A percentile compares a stretch with the other conserved stretches of the same genome.
phyloP scores from a whole-genome alignment of 805 yeast genomes.

The Barnettozyma sucrosica region DNA sequence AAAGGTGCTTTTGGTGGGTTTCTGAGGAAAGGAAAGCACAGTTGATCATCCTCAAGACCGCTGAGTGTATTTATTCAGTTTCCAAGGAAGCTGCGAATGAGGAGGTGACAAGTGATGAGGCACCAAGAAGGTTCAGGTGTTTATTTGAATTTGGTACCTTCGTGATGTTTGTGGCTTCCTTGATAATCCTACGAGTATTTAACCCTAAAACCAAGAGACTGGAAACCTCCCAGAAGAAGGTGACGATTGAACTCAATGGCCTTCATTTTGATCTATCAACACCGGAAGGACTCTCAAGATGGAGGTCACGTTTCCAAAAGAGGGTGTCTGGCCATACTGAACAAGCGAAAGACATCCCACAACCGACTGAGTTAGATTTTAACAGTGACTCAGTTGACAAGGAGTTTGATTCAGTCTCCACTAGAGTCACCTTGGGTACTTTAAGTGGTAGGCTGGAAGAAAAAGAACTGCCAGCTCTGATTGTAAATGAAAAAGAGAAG shows the following conservation, averaged over 20 bases:
- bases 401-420: background rate
- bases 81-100: background rate
- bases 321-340: background rate
- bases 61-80: slow-evolving; percentile 6
- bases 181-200: background rate
- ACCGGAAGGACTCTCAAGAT: background rate
- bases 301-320: background rate
- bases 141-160: background rate
- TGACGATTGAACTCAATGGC: background rate
- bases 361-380: background rate
- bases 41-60: slow-evolving; percentile 7
- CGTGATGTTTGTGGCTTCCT: background rate
- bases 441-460: background rate
- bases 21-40: slow-evolving; percentile 7
- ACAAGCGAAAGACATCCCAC: background rate
- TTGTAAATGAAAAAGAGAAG: background rate
- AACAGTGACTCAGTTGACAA: background rate
- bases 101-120: background rate
- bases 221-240: background rate
- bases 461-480: background rate
- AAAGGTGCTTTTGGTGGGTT: slow-evolving; percentile 11
- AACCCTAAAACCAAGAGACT: background rate
- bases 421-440: background rate
- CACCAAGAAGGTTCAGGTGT: background rate
- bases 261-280: background rate